phyloP scores from a whole-genome alignment of 345 rosid species.

The Salix brachista region DNA sequence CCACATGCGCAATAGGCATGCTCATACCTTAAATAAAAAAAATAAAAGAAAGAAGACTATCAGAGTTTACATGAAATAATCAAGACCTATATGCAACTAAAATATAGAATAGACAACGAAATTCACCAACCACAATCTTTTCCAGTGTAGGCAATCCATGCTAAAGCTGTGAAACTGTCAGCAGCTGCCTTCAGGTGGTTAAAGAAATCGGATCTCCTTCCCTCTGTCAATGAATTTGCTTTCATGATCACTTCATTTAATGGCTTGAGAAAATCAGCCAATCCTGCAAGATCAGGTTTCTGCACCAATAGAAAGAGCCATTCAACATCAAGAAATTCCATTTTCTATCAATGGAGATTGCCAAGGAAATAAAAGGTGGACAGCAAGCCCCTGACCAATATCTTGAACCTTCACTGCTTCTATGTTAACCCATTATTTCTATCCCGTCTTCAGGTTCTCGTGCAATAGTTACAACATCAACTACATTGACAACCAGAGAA shows the following conservation, averaged over 20 bases:
- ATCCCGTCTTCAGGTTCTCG: neutral
- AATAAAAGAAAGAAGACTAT: conserved; percentile 5
- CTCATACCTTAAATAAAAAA: conserved; percentile 67
- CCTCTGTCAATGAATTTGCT: conserved; percentile 76
- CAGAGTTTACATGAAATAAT: neutral
- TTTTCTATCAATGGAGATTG: neutral
- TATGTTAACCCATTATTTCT: neutral
- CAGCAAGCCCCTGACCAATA: neutral
- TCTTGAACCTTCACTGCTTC: neutral
- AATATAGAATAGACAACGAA: neutral
- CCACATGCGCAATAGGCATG: conserved; percentile 96
- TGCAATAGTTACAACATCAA: neutral
- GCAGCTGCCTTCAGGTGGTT: conserved; percentile 81
- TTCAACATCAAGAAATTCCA: neutral
- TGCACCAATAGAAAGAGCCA: conserved; percentile 31
- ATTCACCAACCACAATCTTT: conserved; percentile 77
- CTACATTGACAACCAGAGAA: neutral
- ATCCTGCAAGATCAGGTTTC: conserved; percentile 74
- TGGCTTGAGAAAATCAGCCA: conserved; percentile 79
- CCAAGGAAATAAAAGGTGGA: neutral
- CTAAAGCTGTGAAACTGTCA: conserved; percentile 83
- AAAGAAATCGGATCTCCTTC: conserved; percentile 76
- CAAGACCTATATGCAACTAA: neutral
- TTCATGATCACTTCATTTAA: conserved; percentile 71
- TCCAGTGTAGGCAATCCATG: conserved; percentile 88